phyloP scores from a whole-genome alignment of 2,329 filamentous ascomycete species.

The Colletotrichum sp. region DNA sequence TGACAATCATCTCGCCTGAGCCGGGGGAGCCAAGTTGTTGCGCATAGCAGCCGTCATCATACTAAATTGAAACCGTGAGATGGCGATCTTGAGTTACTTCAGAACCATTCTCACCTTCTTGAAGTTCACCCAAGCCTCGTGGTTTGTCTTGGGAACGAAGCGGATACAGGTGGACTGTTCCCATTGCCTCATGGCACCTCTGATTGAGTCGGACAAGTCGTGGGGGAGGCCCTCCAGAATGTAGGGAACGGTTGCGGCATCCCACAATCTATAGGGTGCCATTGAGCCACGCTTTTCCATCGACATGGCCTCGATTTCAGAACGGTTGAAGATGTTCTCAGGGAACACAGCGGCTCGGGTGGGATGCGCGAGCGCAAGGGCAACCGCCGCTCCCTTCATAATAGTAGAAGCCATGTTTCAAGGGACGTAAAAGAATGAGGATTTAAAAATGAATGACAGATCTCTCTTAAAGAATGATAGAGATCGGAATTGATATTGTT shows the following conservation, averaged over 20 bases:
- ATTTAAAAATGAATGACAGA: not conserved
- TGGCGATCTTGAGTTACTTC: too few relatives aligned
- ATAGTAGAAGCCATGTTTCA: not conserved
- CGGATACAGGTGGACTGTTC: constrained; percentile 1
- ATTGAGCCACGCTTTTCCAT: not conserved
- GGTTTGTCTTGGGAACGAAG: not conserved
- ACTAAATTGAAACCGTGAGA: not conserved
- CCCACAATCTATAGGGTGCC: not conserved
- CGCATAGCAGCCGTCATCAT: not conserved
- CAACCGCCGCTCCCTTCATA: not conserved
- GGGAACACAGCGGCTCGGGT: not conserved
- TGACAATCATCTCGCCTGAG: not conserved
- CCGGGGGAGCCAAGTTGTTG: not conserved
- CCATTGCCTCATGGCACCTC: not conserved
- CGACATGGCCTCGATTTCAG: not conserved
- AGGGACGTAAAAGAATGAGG: not conserved
- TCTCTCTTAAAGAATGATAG: not conserved
- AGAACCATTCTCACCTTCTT: not conserved
- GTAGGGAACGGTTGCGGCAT: not conserved
- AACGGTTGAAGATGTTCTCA: not conserved
- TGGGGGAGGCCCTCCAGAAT: not conserved
- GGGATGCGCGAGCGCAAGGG: not conserved
- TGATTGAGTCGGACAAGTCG: not conserved
- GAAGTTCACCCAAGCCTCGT: not conserved
- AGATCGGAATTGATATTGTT: not conserved